phyloP scores from a whole-genome alignment of 2,329 filamentous ascomycete genomes.

The Botryotinia calthae region DNA sequence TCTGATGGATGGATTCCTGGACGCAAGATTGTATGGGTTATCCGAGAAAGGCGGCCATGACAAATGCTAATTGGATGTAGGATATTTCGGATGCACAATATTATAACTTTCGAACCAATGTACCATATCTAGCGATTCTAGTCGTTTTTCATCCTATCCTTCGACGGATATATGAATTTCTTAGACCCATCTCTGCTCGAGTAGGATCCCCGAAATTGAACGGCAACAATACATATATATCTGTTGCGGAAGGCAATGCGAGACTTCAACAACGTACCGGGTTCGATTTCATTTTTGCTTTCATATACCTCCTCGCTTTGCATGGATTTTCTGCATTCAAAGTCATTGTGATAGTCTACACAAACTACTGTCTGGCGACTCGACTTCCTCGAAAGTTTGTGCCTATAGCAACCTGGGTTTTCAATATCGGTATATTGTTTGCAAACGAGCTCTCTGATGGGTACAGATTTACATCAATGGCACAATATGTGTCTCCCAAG shows the following conservation, averaged over 20 bases:
- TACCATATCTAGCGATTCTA: slow-evolving; percentile 75
- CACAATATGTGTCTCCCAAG: slow-evolving; percentile 47
- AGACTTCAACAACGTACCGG: slow-evolving; percentile 67
- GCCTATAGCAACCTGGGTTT: slow-evolving; percentile 78
- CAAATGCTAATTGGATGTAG: slow-evolving; percentile 43
- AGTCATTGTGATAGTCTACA: slow-evolving; percentile 72
- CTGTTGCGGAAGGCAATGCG: slow-evolving; percentile 47
- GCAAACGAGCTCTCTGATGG: slow-evolving; percentile 82
- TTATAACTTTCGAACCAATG: slow-evolving; percentile 75
- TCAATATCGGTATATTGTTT: slow-evolving; percentile 83
- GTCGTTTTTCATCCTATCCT: slow-evolving; percentile 76
- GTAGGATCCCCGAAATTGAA: slow-evolving; percentile 33
- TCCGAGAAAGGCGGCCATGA: background rate
- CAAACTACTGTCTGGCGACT: slow-evolving; percentile 80
- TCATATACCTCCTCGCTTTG: slow-evolving; percentile 73
- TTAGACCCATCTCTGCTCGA: slow-evolving; percentile 30
- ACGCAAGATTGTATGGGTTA: slow-evolving; percentile 69
- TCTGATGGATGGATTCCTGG: slow-evolving; percentile 88
- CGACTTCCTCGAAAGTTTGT: slow-evolving; percentile 67
- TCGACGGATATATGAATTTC: slow-evolving; percentile 65
- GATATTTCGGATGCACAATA: slow-evolving; percentile 93
- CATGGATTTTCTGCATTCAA: slow-evolving; percentile 87
- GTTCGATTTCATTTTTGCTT: slow-evolving; percentile 81
- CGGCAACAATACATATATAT: slow-evolving; percentile 41
- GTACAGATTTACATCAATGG: slow-evolving; percentile 68